phyloP scores from a whole-genome alignment of 2,329 filamentous ascomycete genomes.

The Colletotrichum incanum region DNA sequence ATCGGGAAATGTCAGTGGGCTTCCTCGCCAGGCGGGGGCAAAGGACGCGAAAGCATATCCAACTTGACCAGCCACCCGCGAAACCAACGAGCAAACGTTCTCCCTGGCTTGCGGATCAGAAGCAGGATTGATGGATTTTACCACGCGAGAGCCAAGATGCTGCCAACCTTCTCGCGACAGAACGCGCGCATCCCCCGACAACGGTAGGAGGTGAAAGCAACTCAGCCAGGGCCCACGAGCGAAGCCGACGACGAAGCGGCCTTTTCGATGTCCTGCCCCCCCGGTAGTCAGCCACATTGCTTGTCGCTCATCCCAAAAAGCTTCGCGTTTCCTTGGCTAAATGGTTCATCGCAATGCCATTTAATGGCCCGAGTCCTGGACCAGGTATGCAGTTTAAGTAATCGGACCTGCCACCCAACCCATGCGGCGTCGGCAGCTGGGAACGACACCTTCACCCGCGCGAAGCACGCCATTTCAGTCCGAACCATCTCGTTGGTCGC shows the following conservation, averaged over 20 bases:
- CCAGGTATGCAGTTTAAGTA: slow-evolving; percentile 27
- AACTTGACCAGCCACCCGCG: slow-evolving; percentile 6
- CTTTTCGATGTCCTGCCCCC: neutral
- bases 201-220: neutral
- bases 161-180: neutral
- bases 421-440: slow-evolving; percentile 33
- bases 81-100: neutral
- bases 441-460: slow-evolving; percentile 34
- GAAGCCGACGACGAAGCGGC: neutral
- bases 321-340: slow-evolving; percentile 37
- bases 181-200: neutral
- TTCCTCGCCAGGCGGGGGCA: neutral
- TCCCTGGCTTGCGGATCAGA: neutral
- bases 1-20: slow-evolving; percentile 29
- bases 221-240: neutral
- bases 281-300: slow-evolving; percentile 32
- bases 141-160: neutral
- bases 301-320: slow-evolving; percentile 31
- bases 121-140: neutral
- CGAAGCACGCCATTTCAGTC: slow-evolving; percentile 26
- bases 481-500: slow-evolving; percentile 7
- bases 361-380: neutral
- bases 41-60: neutral
- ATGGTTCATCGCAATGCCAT: neutral
- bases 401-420: slow-evolving; percentile 5